Evolutionary conservation across 495 filamentous ascomycete genomes (phyloP).

Genomic region (Xylaria acuta): DNA sequence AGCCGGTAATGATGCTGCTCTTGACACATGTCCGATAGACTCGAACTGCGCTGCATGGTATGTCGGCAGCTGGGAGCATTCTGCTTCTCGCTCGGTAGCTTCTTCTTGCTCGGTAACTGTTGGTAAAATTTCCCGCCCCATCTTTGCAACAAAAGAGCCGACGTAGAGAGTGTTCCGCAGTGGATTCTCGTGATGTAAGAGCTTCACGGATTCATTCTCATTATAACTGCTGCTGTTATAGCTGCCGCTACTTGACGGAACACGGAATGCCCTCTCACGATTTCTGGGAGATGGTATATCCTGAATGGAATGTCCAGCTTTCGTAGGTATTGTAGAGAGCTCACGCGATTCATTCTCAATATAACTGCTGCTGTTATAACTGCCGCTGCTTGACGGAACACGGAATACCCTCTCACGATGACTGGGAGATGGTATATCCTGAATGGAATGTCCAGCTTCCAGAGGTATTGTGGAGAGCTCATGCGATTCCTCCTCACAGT

Average conservation of each 20-base stretch:
- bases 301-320: neutral
- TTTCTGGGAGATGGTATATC: neutral
- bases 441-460: neutral
- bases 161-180: neutral
- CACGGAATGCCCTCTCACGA: too few relatives aligned
- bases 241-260: neutral
- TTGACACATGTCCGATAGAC: neutral
- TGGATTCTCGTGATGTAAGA: neutral
- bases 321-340: too few relatives aligned
- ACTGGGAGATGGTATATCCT: neutral
- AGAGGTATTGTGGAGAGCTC: neutral
- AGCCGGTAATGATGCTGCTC: neutral
- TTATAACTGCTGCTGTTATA: too few relatives aligned
- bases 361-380: too few relatives aligned
- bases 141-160: neutral
- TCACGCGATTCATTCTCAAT: too few relatives aligned
- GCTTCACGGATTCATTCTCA: too few relatives aligned
- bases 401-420: neutral
- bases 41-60: neutral
- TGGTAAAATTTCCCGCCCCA: neutral
- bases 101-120: too few relatives aligned
- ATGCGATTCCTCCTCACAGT: neutral
- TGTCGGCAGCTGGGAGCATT: neutral
- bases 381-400: too few relatives aligned
- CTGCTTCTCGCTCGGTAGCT: neutral